Conservation (phyloP, 2,329 filamentous ascomycete genomes). For the Malbranchea cinnamomea region DNA sequence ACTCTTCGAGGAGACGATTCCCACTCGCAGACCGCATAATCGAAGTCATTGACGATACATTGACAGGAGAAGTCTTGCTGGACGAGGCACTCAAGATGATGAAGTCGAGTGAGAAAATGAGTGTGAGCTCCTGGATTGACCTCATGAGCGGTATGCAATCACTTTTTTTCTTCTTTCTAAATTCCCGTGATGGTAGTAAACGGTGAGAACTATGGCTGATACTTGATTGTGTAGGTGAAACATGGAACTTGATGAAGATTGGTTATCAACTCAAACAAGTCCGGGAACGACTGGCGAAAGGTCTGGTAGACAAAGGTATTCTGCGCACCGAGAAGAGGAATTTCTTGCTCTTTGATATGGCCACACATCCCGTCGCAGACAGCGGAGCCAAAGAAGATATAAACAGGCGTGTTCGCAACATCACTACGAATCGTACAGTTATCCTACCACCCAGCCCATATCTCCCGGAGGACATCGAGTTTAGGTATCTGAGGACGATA, state of each 20-base stretch:
- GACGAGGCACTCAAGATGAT: slow-evolving; percentile 99
- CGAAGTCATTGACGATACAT: slow-evolving; percentile 90
- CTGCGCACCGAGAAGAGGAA: slow-evolving; percentile 97
- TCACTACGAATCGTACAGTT: slow-evolving; percentile 86
- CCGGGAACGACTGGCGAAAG: slow-evolving; percentile 90
- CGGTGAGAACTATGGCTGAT: neutral
- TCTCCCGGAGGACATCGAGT: slow-evolving; percentile 86
- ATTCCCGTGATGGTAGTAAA: neutral
- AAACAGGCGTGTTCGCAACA: slow-evolving; percentile 74
- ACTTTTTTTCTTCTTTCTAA: slow-evolving; percentile 5
- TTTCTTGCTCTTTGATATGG: slow-evolving; percentile 99
- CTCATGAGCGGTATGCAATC: slow-evolving; percentile 74
- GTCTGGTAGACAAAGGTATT: slow-evolving; percentile 96
- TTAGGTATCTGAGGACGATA: slow-evolving; percentile 80
- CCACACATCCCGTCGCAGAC: slow-evolving; percentile 92
- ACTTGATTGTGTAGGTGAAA: slow-evolving; percentile 54
- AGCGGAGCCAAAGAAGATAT: slow-evolving; percentile 97
- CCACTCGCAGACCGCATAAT: slow-evolving; percentile 85
- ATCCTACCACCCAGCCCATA: slow-evolving; percentile 77
- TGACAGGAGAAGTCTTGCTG: slow-evolving; percentile 91
- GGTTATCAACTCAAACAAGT: slow-evolving; percentile 99
- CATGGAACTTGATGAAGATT: slow-evolving; percentile 99
- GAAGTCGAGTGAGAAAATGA: slow-evolving; percentile 99
- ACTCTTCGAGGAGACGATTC: slow-evolving; percentile 79
- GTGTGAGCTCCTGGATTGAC: slow-evolving; percentile 97